Evolutionary conservation across 257 asterid genomes (phyloP).

Genomic region (Solanum appendiculatum): DNA sequence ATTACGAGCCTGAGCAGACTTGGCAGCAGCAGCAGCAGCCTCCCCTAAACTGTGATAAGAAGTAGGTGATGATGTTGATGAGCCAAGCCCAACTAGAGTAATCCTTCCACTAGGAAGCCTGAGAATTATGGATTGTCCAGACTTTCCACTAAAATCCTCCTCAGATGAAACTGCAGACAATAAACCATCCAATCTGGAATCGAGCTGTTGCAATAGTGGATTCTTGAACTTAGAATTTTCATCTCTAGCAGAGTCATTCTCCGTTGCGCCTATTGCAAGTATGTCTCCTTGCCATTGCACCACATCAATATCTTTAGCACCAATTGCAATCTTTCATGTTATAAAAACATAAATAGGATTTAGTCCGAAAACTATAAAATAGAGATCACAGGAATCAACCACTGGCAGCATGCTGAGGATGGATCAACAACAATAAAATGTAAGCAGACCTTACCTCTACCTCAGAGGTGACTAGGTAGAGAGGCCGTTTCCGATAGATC

Average conservation of each 20-base stretch:
- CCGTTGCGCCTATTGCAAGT: conserved; percentile 80
- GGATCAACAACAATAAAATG: too few relatives aligned
- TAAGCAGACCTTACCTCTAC: too few relatives aligned
- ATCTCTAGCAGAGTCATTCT: conserved; percentile 71
- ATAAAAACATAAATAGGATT: background rate
- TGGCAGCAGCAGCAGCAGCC: conserved; percentile 83
- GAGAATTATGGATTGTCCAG: conserved; percentile 74
- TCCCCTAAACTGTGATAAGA: conserved; percentile 81
- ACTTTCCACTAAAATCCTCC: conserved; percentile 88
- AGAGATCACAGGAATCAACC: background rate
- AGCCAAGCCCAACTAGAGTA: conserved; percentile 82
- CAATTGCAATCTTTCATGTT: conserved; percentile 52
- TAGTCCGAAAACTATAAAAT: background rate
- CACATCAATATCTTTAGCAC: conserved; percentile 73
- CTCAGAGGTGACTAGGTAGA: too few relatives aligned
- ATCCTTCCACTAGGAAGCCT: conserved; percentile 72
- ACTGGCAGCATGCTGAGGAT: too few relatives aligned
- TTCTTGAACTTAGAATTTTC: conserved; percentile 65
- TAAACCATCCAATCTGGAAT: conserved; percentile 60
- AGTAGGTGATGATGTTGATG: conserved; percentile 23
- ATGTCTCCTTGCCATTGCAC: conserved; percentile 96
- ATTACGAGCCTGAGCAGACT: conserved; percentile 55
- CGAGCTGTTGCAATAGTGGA: conserved; percentile 55
- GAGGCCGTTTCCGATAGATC: too few relatives aligned
- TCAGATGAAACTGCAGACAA: conserved; percentile 72